Evolutionary conservation across 2,329 filamentous ascomycete species (phyloP).

Genomic region (Chrysoporthe deuterocubensis): DNA sequence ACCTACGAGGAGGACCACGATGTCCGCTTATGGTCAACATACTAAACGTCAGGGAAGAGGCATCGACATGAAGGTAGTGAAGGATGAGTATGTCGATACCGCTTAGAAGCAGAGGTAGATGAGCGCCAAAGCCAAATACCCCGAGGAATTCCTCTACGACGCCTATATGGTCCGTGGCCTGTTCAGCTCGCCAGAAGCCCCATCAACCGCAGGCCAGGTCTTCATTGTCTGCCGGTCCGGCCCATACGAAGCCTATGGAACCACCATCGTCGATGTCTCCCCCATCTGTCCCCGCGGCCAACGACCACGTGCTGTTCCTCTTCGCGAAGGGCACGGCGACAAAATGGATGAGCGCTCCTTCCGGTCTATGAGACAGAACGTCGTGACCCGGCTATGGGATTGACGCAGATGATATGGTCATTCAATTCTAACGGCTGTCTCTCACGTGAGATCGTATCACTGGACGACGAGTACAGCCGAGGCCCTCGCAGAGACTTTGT

Average conservation of each 20-base stretch:
- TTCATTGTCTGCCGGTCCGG: constrained; percentile 5
- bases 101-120: constrained; percentile 4
- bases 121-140: background rate
- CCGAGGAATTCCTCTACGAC: background rate
- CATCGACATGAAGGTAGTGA: background rate
- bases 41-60: background rate
- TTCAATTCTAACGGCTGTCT: constrained; percentile 4
- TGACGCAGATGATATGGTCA: background rate
- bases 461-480: background rate
- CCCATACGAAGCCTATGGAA: background rate
- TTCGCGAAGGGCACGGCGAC: constrained; percentile 2
- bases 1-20: background rate
- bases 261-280: constrained; percentile 1
- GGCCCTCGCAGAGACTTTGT: background rate
- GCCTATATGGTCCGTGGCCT: background rate
- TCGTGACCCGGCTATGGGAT: background rate
- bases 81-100: background rate
- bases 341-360: background rate
- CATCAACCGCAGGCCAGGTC: background rate
- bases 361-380: background rate
- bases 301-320: constrained; percentile 6
- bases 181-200: constrained; percentile 1
- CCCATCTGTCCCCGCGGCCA: background rate
- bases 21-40: background rate
- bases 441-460: background rate